Evolutionary conservation across 495 filamentous ascomycete species (phyloP).

Genomic region (Oidiodendron maius): DNA sequence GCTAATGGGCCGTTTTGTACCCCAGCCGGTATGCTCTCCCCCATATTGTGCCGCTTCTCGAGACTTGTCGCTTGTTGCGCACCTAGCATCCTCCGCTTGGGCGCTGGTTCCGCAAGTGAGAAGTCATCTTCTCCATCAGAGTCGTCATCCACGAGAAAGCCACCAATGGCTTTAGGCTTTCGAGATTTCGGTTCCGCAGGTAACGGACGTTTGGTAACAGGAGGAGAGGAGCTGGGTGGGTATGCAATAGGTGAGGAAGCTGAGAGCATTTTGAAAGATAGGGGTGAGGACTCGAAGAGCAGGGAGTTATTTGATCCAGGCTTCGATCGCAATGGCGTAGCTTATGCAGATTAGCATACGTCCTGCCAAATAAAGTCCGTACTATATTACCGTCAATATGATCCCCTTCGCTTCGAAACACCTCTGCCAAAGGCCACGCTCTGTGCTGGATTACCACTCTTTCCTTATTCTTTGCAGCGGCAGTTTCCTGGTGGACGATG

Average conservation of each 20-base stretch:
- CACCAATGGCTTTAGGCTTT: slow-evolving; percentile 34
- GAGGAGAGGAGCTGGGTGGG: slow-evolving; percentile 44
- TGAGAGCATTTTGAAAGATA: slow-evolving; percentile 47
- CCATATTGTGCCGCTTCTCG: background rate
- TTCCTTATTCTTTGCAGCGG: slow-evolving; percentile 39
- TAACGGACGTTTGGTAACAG: slow-evolving; percentile 40
- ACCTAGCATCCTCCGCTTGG: slow-evolving; percentile 26
- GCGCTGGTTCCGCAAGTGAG: slow-evolving; percentile 19
- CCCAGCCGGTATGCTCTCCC: background rate
- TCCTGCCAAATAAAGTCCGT: too few relatives aligned
- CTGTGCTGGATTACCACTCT: slow-evolving; percentile 61
- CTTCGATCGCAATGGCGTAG: slow-evolving; percentile 21
- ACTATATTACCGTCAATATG: slow-evolving; percentile 7
- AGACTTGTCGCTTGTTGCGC: slow-evolving; percentile 1
- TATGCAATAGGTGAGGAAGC: slow-evolving; percentile 58
- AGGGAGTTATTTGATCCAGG: background rate
- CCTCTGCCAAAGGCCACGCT: slow-evolving; percentile 49
- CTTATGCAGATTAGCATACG: too few relatives aligned
- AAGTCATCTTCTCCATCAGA: slow-evolving; percentile 30
- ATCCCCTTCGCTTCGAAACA: slow-evolving; percentile 54
- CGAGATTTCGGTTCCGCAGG: slow-evolving; percentile 29
- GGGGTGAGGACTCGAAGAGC: slow-evolving; percentile 23
- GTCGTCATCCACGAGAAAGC: slow-evolving; percentile 37
- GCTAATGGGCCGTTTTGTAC: slow-evolving; percentile 7
- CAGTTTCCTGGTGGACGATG: slow-evolving; percentile 39